Base-by-base conservation (phyloP, 2,329 filamentous ascomycete genomes). In the Ophiocordyceps camponoti-leonardi region DNA sequence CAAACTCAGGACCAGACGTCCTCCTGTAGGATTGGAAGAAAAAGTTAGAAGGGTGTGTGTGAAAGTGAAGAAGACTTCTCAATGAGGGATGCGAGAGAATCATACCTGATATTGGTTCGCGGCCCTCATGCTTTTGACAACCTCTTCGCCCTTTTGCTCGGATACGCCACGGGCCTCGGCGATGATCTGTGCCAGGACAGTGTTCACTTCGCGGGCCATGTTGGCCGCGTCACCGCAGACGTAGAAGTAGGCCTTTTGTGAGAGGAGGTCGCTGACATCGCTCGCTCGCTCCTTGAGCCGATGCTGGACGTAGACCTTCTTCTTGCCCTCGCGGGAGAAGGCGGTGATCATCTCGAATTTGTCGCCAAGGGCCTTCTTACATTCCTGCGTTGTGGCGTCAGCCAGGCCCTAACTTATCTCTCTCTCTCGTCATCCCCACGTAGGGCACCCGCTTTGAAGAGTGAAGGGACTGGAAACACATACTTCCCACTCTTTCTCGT, bases 291-390 rank as follows among this genome's bases (percentile, higher is more conserved):
- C 86, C 66, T 84, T 82, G 49, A 98, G 73, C 50, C 84, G 77
- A 65, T 98, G 87, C 67, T 98, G 92, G 20, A 98, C 92, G 59
- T 98, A 98, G 35, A 98, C 85, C 68, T 98, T 98, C 63, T 92
- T 75, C 41, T 79, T 63, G 1, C 76, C 72, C 48, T 95, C 86
- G 52, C 92, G 80, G n/a, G 92, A 98, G 66, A 98, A 98, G 40
- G 92, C 92, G 14, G 84, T 93, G 61, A 95, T 75, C 53, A 98
- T 71, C 61, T 88, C 82, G 56, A 98, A 92, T 42, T 83, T 84
- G 65, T 94, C 86, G 49, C 88, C 88, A 41, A 98, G 76, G 46
- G 73, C 75, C 54, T 86, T 70, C 63, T 87, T 81, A 67, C 86
- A 93, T 67, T 85, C 72, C 88, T 95, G 54, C 33, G 57, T 6